Evolutionary conservation across 1,139 yeast species (phyloP), one percentile per base, ranked within the genome.

Genomic region (Pneumocystis jirovecii): DNA sequence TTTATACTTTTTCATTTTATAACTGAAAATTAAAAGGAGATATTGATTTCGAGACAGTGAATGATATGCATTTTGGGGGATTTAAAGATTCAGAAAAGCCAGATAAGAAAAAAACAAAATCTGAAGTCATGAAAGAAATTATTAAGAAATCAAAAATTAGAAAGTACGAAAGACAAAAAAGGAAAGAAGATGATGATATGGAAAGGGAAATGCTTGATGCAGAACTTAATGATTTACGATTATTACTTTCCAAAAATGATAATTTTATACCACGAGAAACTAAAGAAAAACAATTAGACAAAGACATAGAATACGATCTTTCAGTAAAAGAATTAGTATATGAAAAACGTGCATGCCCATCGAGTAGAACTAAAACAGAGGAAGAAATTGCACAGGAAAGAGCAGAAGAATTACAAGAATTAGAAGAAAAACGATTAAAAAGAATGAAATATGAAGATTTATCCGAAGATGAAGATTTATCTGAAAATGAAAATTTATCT

Each of bases 61-160:
- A 63, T 6, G 62, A 68, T 10, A 56, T 63, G 29, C 66, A 68
- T 60, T 61, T 69, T 35, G 74, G 69, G 3, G 76, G 69, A 17
- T 71, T 69, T 34, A 67, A 65, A 61, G 74, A 69, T 25, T 76
- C 70, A 61, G 75, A 72, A 1, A n/a, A n/a, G n/a, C 80, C 74
- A 4, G 78, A 72, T 59, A 81, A 81, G 68, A 89, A 87, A 74
- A 95, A 90, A 77, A 83, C 93, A 40, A 91, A 93, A 74, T 88
- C 89, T 61, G 98, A 95, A 75, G 96, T 95, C 60, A 93, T 95
- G 98, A 85, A 89, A 72, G 99, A 95, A 75, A 83, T 95, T 66
- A 93, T 95, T 69, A 96, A 97, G 60, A 95, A 95, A 76, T 89
- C 97, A 12, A 95, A 95, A 74, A 84, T 84, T 74, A 83, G 91